These are phyloP conservation scores for Mycosphaerella sp. DNA, from an alignment of 2,329 filamentous ascomycete genomes.

Conservation along the genomic window DNA sequence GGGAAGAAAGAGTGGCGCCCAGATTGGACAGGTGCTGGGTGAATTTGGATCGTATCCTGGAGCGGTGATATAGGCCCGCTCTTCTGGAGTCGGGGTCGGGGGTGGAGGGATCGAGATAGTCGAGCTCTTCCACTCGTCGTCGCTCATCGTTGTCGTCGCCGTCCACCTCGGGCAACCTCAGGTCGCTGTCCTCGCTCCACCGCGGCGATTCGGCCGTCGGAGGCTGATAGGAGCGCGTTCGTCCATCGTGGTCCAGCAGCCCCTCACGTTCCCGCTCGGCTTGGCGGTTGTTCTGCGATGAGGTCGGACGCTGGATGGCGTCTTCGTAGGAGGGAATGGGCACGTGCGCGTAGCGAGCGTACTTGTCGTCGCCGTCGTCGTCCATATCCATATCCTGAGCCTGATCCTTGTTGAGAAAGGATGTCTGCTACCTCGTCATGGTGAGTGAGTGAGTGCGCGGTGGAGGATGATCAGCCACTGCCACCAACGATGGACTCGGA, in stretches of 20 bases:
- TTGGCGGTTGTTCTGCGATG: conserved; percentile 48
- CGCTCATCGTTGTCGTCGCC: conserved; percentile 49
- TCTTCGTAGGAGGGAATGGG: conserved; percentile 83
- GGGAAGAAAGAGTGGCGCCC: conserved; percentile 52
- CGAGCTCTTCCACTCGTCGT: conserved; percentile 82
- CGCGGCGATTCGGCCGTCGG: conserved; percentile 81
- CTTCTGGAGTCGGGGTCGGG: conserved; percentile 24
- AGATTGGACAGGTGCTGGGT: conserved; percentile 53
- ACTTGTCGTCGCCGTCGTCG: conserved; percentile 21
- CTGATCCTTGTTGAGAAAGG: background rate
- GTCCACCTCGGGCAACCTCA: conserved; percentile 49
- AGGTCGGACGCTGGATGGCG: conserved; percentile 52
- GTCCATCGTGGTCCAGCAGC: conserved; percentile 52
- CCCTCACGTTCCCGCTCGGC: conserved; percentile 74
- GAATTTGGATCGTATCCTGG: conserved; percentile 45
- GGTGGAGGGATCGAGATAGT: conserved; percentile 59
- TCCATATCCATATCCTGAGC: conserved; percentile 5
- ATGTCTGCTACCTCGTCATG: conserved; percentile 1
- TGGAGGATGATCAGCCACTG: no score
- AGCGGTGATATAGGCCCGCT: conserved; percentile 31
- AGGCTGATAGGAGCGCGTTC: conserved; percentile 56
- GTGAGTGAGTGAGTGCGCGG: background rate
- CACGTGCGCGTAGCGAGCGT: conserved; percentile 34
- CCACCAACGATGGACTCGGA: no score
- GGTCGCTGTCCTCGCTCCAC: conserved; percentile 48